Base-by-base conservation (phyloP, 2,329 filamentous ascomycete species). In the Colletotrichum lupini region DNA sequence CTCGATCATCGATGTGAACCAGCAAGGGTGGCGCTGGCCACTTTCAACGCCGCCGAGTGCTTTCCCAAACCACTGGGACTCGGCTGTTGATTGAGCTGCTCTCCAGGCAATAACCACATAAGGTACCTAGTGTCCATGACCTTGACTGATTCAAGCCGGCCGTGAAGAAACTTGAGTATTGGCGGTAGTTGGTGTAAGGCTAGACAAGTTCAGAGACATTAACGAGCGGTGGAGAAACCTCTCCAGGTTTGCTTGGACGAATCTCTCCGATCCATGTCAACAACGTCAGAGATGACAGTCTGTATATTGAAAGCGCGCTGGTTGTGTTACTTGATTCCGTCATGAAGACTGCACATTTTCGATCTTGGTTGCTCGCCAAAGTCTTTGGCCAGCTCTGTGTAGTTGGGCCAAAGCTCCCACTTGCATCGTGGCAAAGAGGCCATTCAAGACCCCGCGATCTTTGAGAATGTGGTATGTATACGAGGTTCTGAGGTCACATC, bases 11-110 rank as follows among this genome's bases (percentile, higher is more conserved):
- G 56, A 8, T 72, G 19, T 55, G 2, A 61, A 19, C 9, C 37
- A 22, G 46, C 26, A 30, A 57, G 22, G 63, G 46, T 73, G 71
- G 67, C 67, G 68, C 55, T 65, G 57, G 12, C 56, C 46, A 35
- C 19, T 61, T 35, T 35, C 7, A 26, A n/a, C 60, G 22, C 59
- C 60, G 24, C 16, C 32, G 46, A 24, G 3, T 65, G 46, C 28
- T 35, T 28, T 46, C 24, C 42, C 60, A 64, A 24, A 55, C 37
- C 16, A 71, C 32, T 32, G 67, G 67, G 42, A 68, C 28, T 49
- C 24, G 66, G 22, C 46, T 19, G 35, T 24, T 16, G 37, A 19
- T n/a, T 6, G 19, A 19, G 37, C 22, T 26, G 19, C 19, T 59
- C 57, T 12, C 2, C 24, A 30, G 42, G 22, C 12, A 28, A 42